Percentiles rank a stretch among this genome's conserved stretches.
These are phyloP conservation scores for Plicaturopsis crispa DNA, from an alignment of 768 basidiomycete genomes.

Conservation along the genomic window DNA sequence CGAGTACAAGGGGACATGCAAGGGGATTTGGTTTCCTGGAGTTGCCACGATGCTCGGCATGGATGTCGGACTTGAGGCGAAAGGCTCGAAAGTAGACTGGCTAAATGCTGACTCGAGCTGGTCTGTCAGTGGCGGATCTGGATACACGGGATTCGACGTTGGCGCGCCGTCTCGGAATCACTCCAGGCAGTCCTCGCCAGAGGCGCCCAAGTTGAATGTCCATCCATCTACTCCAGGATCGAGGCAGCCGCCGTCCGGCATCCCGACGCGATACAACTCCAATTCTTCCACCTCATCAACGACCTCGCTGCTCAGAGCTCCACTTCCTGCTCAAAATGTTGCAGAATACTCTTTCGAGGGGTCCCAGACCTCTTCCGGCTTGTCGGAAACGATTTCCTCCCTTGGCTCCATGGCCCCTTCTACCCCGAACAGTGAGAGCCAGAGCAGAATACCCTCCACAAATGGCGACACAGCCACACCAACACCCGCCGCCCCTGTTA, in stretches of 20 bases:
- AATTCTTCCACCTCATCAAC: slow-evolving; percentile 31
- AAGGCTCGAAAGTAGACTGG: slow-evolving; percentile 67
- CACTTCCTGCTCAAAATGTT: slow-evolving; percentile 56
- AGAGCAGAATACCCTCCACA: slow-evolving; percentile 31
- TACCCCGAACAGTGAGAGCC: slow-evolving; percentile 22
- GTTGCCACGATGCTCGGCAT: slow-evolving; percentile 76
- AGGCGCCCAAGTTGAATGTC: slow-evolving; percentile 27
- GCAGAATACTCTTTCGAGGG: slow-evolving; percentile 70
- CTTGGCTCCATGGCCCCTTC: slow-evolving; percentile 27
- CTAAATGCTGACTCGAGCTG: slow-evolving; percentile 46
- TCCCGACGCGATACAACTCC: slow-evolving; percentile 29
- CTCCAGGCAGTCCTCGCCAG: slow-evolving; percentile 44
- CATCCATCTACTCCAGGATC: slow-evolving; percentile 12
- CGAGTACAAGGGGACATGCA: slow-evolving; percentile 67
- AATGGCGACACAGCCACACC: slow-evolving; percentile 14
- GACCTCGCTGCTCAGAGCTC: slow-evolving; percentile 66
- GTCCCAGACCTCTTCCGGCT: slow-evolving; percentile 44
- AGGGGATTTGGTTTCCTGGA: slow-evolving; percentile 75
- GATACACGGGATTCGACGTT: slow-evolving; percentile 67
- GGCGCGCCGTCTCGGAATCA: slow-evolving; percentile 27
- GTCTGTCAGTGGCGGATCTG: slow-evolving; percentile 54
- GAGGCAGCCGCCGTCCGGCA: slow-evolving; percentile 1
- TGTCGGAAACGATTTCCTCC: slow-evolving; percentile 32
- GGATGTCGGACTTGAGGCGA: slow-evolving; percentile 64
- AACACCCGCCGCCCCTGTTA: slow-evolving; percentile 57